Percentiles rank a stretch among this genome's conserved stretches.
phyloP scores from a whole-genome alignment of 768 basidiomycete genomes.

The Lactarius hengduanensis region DNA sequence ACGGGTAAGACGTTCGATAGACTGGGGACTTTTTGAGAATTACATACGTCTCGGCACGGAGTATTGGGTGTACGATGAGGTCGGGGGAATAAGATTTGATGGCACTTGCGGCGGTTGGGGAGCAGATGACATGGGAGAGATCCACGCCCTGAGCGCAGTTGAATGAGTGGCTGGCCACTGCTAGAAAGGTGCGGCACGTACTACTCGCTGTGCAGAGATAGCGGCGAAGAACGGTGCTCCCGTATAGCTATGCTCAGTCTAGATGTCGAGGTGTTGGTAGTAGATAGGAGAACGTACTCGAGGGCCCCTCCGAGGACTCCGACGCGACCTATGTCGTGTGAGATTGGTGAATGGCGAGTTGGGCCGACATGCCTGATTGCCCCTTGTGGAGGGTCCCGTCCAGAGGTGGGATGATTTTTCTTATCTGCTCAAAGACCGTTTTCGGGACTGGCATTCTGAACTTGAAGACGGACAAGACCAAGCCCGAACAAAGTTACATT shows the following conservation, averaged over 20 bases:
- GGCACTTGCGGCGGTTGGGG: conserved; percentile 84
- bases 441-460: conserved; percentile 58
- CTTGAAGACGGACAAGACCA: background rate
- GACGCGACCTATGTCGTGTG: conserved; percentile 61
- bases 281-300: conserved; percentile 59
- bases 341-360: conserved; percentile 2
- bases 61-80: conserved; percentile 94
- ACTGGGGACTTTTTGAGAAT: background rate
- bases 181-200: conserved; percentile 37
- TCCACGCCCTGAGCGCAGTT: conserved; percentile 69
- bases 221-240: conserved; percentile 97
- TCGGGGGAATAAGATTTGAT: conserved; percentile 99
- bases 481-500: conserved; percentile 9
- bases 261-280: background rate
- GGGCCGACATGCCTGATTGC: conserved; percentile 68
- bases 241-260: conserved; percentile 64
- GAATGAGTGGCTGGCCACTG: conserved; percentile 5
- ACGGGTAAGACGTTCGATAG: conserved; percentile 10
- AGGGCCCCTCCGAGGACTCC: conserved; percentile 92
- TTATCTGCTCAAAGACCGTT: conserved; percentile 65
- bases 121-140: conserved; percentile 95
- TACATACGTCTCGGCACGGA: conserved; percentile 64
- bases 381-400: conserved; percentile 91
- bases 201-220: conserved; percentile 85
- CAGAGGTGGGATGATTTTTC: conserved; percentile 85